These are phyloP conservation scores for Trametes punicea DNA, from an alignment of 768 basidiomycete genomes.

Conservation along the genomic window DNA sequence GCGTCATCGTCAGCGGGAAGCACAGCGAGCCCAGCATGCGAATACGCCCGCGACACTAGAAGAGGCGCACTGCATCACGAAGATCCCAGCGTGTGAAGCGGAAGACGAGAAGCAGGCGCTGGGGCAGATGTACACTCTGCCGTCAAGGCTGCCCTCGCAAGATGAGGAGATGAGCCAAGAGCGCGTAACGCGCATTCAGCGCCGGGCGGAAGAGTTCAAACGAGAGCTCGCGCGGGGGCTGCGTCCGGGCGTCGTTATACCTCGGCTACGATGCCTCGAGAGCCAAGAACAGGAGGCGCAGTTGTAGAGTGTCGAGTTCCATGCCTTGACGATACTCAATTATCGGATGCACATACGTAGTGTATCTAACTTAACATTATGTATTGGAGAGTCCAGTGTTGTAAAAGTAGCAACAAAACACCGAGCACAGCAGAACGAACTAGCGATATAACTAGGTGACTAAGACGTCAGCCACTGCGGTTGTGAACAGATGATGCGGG, in stretches of 20 bases:
- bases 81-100: not conserved
- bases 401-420: not conserved
- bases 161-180: conserved; percentile 13
- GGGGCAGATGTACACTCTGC: not conserved
- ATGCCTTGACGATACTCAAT: too few species aligned
- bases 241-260: conserved; percentile 19
- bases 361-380: not conserved
- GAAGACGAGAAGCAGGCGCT: not conserved
- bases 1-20: not conserved
- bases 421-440: not conserved
- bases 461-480: not conserved
- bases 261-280: conserved; percentile 17
- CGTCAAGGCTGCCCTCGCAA: conserved; percentile 15
- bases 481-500: not conserved
- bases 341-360: not conserved
- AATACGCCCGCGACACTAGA: not conserved
- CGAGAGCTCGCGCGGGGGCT: conserved; percentile 9
- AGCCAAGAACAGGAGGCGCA: conserved; percentile 16
- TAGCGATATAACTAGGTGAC: conserved; percentile 5
- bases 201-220: conserved; percentile 11
- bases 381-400: conserved; percentile 9
- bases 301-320: too few species aligned
- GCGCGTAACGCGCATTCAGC: not conserved
- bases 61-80: not conserved
- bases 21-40: not conserved